Evolutionary conservation across 805 yeast species (phyloP).

Genomic region (Nakazawaea anatomiae): DNA sequence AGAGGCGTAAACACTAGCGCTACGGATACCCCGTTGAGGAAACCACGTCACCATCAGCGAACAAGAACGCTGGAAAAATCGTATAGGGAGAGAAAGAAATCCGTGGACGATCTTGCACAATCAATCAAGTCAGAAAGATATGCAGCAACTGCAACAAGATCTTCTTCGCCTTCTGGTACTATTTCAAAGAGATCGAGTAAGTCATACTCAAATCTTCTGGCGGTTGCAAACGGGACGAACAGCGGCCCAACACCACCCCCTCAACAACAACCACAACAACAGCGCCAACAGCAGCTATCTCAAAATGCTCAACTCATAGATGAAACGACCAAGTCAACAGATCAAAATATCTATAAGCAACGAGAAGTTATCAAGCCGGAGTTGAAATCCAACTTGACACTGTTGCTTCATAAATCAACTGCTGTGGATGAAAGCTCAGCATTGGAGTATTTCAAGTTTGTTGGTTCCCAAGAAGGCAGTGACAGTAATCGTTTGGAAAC

Average conservation of each 20-base stretch:
- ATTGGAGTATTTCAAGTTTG: slow-evolving; percentile 36
- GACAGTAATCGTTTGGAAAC: slow-evolving; percentile 1
- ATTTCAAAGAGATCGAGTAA: background rate
- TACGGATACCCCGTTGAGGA: background rate
- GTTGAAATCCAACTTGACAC: slow-evolving; percentile 32
- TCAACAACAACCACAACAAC: background rate
- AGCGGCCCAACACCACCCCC: background rate
- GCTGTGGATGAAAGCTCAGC: slow-evolving; percentile 35
- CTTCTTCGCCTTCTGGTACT: background rate
- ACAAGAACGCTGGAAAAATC: slow-evolving; percentile 1
- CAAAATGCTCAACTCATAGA: no score
- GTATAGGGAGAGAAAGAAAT: background rate
- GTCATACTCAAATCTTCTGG: slow-evolving; percentile 5
- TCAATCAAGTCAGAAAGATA: background rate
- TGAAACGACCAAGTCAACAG: background rate
- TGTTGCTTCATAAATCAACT: slow-evolving; percentile 33
- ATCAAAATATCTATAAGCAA: background rate
- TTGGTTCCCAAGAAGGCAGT: slow-evolving; percentile 18
- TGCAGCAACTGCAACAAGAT: background rate
- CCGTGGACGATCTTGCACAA: background rate
- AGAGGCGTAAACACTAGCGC: background rate
- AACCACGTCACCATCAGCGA: background rate
- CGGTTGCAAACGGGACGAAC: background rate
- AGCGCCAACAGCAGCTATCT: background rate
- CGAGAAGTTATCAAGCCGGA: slow-evolving; percentile 1